Conservation (phyloP, 345 rosid species). For the Psidium guajava region DNA sequence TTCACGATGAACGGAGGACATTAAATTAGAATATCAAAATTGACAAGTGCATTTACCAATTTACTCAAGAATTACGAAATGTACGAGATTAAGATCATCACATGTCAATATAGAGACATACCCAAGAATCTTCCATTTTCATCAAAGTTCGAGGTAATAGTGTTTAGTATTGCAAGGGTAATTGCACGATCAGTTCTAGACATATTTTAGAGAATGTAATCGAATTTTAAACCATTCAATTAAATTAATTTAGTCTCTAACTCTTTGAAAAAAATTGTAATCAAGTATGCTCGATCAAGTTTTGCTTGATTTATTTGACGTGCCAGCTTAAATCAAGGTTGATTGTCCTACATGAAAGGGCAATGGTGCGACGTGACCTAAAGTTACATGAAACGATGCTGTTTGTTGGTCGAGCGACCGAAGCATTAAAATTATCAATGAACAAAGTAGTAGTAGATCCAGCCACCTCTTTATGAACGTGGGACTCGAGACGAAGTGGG, state of each 20-base stretch:
- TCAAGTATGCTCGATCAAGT: neutral
- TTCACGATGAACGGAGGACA: fast-evolving
- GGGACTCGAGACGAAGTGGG: too few relatives aligned
- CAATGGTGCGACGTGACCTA: neutral
- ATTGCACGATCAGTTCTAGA: neutral
- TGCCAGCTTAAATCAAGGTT: fast-evolving
- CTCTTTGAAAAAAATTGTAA: neutral
- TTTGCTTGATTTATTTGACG: neutral
- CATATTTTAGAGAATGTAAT: neutral
- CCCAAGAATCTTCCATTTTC: neutral
- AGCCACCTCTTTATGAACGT: too few relatives aligned
- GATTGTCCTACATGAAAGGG: neutral
- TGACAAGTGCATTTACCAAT: neutral
- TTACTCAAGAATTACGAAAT: neutral
- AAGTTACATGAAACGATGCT: neutral
- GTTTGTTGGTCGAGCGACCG: too few relatives aligned
- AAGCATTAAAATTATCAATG: too few relatives aligned
- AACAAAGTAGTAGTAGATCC: too few relatives aligned
- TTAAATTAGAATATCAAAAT: neutral
- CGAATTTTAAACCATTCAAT: fast-evolving
- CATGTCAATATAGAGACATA: neutral
- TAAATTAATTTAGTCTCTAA: neutral
- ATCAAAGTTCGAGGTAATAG: neutral
- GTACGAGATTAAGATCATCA: fast-evolving
- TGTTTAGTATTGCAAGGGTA: neutral